Evolutionary conservation across 2,329 filamentous ascomycete species (phyloP).

Genomic region (Cladophialophora exuberans): DNA sequence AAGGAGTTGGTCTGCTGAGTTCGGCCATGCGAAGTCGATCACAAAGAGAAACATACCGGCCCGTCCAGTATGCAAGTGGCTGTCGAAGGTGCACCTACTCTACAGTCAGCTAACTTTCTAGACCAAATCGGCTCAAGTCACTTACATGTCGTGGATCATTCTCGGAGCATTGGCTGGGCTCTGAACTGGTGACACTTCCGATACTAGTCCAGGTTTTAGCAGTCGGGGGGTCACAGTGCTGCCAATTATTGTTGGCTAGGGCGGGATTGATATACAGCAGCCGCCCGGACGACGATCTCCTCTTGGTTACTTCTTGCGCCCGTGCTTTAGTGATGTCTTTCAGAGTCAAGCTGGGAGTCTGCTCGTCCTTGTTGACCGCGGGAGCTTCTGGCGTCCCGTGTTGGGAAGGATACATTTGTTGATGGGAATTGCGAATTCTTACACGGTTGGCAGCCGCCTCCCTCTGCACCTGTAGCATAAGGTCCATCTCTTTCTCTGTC

Average conservation of each 20-base stretch:
- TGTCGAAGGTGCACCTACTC: slow-evolving; percentile 25
- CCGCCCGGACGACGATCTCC: neutral
- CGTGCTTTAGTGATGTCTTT: slow-evolving; percentile 3
- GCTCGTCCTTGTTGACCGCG: neutral
- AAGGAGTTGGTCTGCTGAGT: neutral
- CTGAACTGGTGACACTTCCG: slow-evolving; percentile 5
- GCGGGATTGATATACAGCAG: slow-evolving; percentile 19
- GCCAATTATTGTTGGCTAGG: slow-evolving; percentile 8
- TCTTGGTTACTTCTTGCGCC: neutral
- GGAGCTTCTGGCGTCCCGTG: neutral
- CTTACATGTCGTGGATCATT: slow-evolving; percentile 20
- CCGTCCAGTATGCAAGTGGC: slow-evolving; percentile 26
- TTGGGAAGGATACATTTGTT: neutral
- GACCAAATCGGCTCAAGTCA: neutral
- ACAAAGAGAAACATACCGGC: slow-evolving; percentile 28
- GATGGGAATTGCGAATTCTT: slow-evolving; percentile 16
- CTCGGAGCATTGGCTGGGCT: neutral
- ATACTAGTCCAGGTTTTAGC: slow-evolving; percentile 16
- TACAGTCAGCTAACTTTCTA: slow-evolving; percentile 10
- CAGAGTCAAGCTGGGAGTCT: neutral
- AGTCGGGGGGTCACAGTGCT: slow-evolving; percentile 4
- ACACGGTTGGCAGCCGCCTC: slow-evolving; percentile 25
- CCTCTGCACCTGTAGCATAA: slow-evolving; percentile 23
- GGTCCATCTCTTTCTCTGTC: slow-evolving; percentile 25
- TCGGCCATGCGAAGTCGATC: slow-evolving; percentile 25